phyloP scores from a whole-genome alignment of 1,284 basidiomycete species.

The Binderoboletus segoi region DNA sequence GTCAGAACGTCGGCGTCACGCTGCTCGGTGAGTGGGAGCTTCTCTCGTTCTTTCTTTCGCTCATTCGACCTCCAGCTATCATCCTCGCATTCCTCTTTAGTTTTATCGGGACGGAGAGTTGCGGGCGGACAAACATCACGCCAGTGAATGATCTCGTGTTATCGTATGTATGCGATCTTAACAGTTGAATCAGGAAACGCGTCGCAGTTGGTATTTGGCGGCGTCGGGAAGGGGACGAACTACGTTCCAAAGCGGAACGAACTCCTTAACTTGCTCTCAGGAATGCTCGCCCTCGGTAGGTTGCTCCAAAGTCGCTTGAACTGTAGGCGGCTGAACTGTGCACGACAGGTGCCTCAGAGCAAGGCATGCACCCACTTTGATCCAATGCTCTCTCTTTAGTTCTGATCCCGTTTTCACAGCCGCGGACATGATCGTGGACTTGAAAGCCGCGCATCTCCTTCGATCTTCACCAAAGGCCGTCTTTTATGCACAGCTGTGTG shows the following conservation, averaged over 20 bases:
- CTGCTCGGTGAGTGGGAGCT: slow-evolving; percentile 38
- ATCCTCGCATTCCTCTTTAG: neutral
- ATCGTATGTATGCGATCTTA: neutral
- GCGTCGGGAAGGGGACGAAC: neutral
- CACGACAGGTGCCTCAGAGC: neutral
- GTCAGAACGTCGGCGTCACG: slow-evolving; percentile 61
- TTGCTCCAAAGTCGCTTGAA: neutral
- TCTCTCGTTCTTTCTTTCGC: neutral
- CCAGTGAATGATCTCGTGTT: neutral
- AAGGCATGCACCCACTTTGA: neutral
- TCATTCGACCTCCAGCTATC: neutral
- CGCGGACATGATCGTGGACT: slow-evolving; percentile 36
- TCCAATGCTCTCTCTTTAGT: neutral
- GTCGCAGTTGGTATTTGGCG: neutral
- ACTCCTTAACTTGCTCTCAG: neutral
- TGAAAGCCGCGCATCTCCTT: slow-evolving; percentile 42
- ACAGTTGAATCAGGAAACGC: neutral
- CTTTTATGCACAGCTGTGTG: slow-evolving; percentile 55
- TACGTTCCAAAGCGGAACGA: neutral
- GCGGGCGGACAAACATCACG: neutral
- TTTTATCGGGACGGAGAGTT: slow-evolving; percentile 1
- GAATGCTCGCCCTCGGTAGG: too few species aligned
- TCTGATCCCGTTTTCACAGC: slow-evolving; percentile 20
- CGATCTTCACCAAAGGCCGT: slow-evolving; percentile 55
- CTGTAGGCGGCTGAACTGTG: too few species aligned